phyloP scores from a whole-genome alignment of 495 filamentous ascomycete genomes.

The Xeromyces bisporus region DNA sequence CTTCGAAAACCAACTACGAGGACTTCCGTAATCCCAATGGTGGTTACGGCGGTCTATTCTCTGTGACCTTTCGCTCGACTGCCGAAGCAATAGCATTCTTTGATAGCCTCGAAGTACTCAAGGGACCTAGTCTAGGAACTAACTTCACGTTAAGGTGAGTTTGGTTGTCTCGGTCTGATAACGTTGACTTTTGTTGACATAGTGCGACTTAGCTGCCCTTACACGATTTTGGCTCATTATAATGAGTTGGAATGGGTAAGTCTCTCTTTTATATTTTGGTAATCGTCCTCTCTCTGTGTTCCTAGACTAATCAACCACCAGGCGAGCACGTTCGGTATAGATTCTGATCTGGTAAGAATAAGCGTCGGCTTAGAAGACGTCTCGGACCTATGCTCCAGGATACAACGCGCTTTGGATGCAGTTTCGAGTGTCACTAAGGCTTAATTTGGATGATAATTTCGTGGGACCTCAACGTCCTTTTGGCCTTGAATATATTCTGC shows the following conservation, averaged over 20 bases:
- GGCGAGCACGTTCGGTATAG: slow-evolving; percentile 64
- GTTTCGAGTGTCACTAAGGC: slow-evolving; percentile 9
- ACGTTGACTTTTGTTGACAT: slow-evolving; percentile 5
- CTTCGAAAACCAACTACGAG: slow-evolving; percentile 58
- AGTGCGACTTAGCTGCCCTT: slow-evolving; percentile 45
- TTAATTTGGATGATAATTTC: no score
- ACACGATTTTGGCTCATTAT: slow-evolving; percentile 84
- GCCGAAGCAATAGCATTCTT: slow-evolving; percentile 64
- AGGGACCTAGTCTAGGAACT: slow-evolving; percentile 88
- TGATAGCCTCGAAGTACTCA: slow-evolving; percentile 71
- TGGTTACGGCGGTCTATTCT: slow-evolving; percentile 83
- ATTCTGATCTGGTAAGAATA: slow-evolving; percentile 60
- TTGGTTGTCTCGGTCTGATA: neutral
- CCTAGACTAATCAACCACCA: slow-evolving; percentile 7
- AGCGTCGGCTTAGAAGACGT: slow-evolving; percentile 83
- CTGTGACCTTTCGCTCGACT: slow-evolving; percentile 56
- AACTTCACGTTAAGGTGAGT: slow-evolving; percentile 74
- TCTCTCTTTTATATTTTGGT: slow-evolving; percentile 3
- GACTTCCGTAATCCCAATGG: slow-evolving; percentile 53
- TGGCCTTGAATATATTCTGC: no score
- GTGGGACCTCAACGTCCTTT: no score
- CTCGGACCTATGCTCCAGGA: slow-evolving; percentile 34
- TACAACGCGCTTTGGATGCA: slow-evolving; percentile 33
- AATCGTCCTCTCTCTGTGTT: slow-evolving; percentile 1
- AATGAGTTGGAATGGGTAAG: slow-evolving; percentile 74